Evolutionary conservation across 1,284 basidiomycete species (phyloP).

Genomic region (Marasmius fiardii): DNA sequence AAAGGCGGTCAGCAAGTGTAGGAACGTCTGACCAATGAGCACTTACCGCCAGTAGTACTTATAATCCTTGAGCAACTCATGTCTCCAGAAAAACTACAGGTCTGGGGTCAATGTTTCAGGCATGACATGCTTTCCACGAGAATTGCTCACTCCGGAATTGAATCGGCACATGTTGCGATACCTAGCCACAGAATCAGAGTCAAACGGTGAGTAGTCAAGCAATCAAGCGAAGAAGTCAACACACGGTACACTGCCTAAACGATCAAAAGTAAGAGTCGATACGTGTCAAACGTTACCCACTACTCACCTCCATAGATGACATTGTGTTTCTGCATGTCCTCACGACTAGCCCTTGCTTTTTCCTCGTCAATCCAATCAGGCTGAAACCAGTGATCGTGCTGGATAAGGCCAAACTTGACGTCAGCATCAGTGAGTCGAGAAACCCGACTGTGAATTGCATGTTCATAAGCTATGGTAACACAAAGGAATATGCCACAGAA

Average conservation of each 20-base stretch:
- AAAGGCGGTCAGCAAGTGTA: not conserved
- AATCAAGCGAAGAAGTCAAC: conserved; percentile 7
- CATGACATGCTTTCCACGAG: not conserved
- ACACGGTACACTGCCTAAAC: conserved; percentile 38
- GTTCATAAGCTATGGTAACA: conserved; percentile 7
- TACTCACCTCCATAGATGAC: conserved; percentile 73
- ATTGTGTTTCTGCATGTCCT: conserved; percentile 62
- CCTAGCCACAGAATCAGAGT: conserved; percentile 27
- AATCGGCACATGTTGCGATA: conserved; percentile 94
- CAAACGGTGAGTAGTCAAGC: not conserved
- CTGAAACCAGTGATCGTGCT: conserved; percentile 80
- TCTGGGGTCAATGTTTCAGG: conserved; percentile 9
- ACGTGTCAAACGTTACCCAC: conserved; percentile 1
- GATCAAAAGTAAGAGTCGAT: not conserved
- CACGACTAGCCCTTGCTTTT: conserved; percentile 56
- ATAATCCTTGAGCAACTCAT: conserved; percentile 77
- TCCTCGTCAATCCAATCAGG: conserved; percentile 74
- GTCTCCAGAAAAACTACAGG: conserved; percentile 78
- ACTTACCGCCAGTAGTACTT: conserved; percentile 86
- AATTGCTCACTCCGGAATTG: conserved; percentile 77
- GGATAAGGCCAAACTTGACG: conserved; percentile 82
- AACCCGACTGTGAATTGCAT: conserved; percentile 49
- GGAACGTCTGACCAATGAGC: not conserved
- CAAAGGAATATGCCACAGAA: conserved; percentile 4
- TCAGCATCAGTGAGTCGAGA: conserved; percentile 61